Conservation (phyloP, 164 flowering plant genomes). For the Chimonanthus praecox region DNA sequence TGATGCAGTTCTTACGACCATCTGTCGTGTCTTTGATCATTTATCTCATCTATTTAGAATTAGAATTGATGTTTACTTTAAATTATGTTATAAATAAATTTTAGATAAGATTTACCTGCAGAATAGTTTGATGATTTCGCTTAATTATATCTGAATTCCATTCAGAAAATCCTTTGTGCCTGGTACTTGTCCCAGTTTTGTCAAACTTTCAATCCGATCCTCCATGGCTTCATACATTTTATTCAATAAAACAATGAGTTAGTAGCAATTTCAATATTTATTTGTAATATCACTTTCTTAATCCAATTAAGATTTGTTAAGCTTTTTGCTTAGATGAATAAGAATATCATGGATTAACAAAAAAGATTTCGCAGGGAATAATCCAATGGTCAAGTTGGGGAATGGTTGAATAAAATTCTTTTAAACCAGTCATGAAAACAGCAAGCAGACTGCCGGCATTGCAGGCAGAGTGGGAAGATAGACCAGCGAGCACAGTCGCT, state of each 20-base stretch:
- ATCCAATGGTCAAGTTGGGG: no score
- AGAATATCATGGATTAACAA: no score
- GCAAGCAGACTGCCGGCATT: no score
- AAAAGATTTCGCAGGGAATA: background rate
- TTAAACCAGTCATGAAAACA: no score
- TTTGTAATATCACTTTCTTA: no score
- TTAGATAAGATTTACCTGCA: constrained; percentile 36
- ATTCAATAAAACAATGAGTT: constrained; percentile 18
- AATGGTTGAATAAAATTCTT: background rate
- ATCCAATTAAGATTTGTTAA: background rate
- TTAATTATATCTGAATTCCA: constrained; percentile 39
- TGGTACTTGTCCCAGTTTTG: constrained; percentile 35
- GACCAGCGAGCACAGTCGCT: no score
- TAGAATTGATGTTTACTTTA: background rate
- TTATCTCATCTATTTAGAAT: no score
- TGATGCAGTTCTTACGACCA: background rate
- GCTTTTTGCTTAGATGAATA: no score
- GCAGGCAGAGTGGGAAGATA: no score
- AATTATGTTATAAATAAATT: background rate
- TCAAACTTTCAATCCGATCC: constrained; percentile 36
- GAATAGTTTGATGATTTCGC: constrained; percentile 57
- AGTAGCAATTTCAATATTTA: background rate
- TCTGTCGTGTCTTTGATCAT: no score
- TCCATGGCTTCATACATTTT: constrained; percentile 52
- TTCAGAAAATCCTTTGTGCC: constrained; percentile 44